Evolutionary conservation across 1,284 basidiomycete genomes (phyloP), one percentile per base, ranked within the genome.

Genomic region (Meira miltonrushii): DNA sequence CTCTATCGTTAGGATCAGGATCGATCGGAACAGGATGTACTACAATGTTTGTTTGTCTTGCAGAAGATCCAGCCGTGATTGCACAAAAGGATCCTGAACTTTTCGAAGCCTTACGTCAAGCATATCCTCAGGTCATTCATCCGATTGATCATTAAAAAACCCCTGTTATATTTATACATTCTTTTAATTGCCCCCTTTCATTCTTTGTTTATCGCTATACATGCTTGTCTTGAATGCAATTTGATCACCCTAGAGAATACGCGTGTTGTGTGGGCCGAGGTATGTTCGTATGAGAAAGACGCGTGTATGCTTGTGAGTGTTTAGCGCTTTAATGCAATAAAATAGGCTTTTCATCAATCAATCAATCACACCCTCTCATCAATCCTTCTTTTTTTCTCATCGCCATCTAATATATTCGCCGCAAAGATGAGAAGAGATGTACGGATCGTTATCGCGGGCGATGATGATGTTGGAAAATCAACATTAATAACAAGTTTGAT

Each of bases 361-460:
- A 21, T n/a, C 41, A 43, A 43, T 43, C 41, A 40, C 11, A 40
- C n/a, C 39, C 11, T 40, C 39, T n/a, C n/a, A n/a, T 11, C 39
- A 11, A 11, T 40, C 11, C 39, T 40, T 40, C 39, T n/a, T 21
- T 43, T 21, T 10, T n/a, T 43, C 41, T 43, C 46, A 23, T 21
- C 46, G 7, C 17, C 6, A 17, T 23, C 25, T 4, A 23, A 12
- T 19, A 25, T 5, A n/a, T 23, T 23, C 5, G 21, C 17, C 46
- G 23, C 4, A 17, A 46, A 25, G 25, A 91, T 90, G 88, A 83
- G 88, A 77, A 85, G 88, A 79, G 90, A 92, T 84, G 88, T 92
- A 55, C 85, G 92, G 69, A 92, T 95, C 77, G 85, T 94, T 66
- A 84, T 96, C 73, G 90, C 94, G 62, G 92, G 92, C 66, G 93